Evolutionary conservation across 306 rosid genomes (phyloP), one percentile per base, ranked within the genome.

Genomic region (Quercus suber): DNA sequence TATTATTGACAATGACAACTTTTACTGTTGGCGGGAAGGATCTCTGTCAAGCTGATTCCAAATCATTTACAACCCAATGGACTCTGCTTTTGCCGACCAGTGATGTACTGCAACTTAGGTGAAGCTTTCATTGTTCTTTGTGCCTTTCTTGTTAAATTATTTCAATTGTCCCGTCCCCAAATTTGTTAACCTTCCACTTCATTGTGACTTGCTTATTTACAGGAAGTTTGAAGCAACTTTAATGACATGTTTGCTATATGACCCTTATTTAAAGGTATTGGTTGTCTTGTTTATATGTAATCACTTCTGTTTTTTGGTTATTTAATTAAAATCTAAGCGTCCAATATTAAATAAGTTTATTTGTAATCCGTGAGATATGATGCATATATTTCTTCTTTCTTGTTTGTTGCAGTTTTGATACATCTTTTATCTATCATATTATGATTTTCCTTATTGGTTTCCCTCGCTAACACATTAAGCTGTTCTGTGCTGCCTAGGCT

Each of bases 1-100:
- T 58, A 68, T 15, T 76, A 74, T 51, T 84, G 65, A 73, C 55
- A 52, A 64, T 52, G 35, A 41, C 2, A 73, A 65, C 35, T 33
- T 43, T 8, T 70, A n/a, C 52, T 4, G 27, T 76, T 81, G 84
- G 78, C 17, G 74, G 76, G 76, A 84, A 94, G 99, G 99, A 93
- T 84, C 97, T 95, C 80, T 93, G 96, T 86, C 97, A 88, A 85
- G 95, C 89, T 45, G 99, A 95, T 87, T 89, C 90, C 69, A 93
- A 89, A 86, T 86, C 92, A 76, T 90, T 92, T 82, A 92, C 94
- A 55, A 78, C 87, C 74, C 99, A 93, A 79, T 95, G 99, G 97
- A 85, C 91, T 74, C 76, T 92, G 84, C 94, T 95, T 79, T 86
- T 95, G 83, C 99, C 99, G 59, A 88, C 94, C 65, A 82, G 87